A percentile compares a stretch with the other conserved stretches of the same genome.
These are phyloP conservation scores for Pythium phragmitis DNA, from an alignment of 352 stramenopile genomes.

Conservation along the genomic window DNA sequence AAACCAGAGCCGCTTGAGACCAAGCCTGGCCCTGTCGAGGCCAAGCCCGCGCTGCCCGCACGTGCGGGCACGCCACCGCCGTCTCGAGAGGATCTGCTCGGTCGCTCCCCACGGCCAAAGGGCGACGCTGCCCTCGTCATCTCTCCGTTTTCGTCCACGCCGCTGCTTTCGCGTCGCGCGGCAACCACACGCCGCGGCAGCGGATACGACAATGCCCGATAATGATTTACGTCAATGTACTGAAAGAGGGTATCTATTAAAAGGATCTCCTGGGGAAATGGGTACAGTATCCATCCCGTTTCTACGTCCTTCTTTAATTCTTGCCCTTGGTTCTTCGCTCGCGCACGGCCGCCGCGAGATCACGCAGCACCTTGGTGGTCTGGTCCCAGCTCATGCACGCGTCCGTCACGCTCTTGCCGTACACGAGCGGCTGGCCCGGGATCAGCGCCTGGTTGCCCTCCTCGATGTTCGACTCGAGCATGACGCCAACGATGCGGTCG, in stretches of 20 bases:
- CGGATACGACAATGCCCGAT: conserved; percentile 64
- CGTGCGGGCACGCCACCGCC: conserved; percentile 24
- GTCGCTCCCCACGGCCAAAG: conserved; percentile 45
- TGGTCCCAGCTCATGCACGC: conserved; percentile 88
- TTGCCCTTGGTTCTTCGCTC: conserved; percentile 62
- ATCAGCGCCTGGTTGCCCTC: conserved; percentile 80
- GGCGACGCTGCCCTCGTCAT: conserved; percentile 33
- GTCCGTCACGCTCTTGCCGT: conserved; percentile 90
- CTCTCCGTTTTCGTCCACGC: conserved; percentile 68
- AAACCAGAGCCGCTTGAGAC: background rate
- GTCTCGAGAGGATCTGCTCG: conserved; percentile 20
- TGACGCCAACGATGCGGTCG: conserved; percentile 80
- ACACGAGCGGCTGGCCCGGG: conserved; percentile 73
- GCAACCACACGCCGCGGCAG: conserved; percentile 36
- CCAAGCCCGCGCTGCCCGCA: conserved; percentile 12
- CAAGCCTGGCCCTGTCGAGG: background rate
- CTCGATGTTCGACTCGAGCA: conserved; percentile 89
- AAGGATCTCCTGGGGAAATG: background rate
- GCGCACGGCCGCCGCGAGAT: conserved; percentile 75
- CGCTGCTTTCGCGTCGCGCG: conserved; percentile 49
- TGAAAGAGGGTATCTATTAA: conserved; percentile 3
- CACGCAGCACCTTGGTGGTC: conserved; percentile 65
- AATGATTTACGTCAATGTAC: background rate
- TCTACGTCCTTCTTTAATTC: conserved; percentile 24
- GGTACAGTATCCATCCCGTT: background rate